A percentile compares a stretch with the other conserved stretches of the same genome.
Evolutionary conservation across 139 green algal species (phyloP).

Genomic region (Micractinium sp.): DNA sequence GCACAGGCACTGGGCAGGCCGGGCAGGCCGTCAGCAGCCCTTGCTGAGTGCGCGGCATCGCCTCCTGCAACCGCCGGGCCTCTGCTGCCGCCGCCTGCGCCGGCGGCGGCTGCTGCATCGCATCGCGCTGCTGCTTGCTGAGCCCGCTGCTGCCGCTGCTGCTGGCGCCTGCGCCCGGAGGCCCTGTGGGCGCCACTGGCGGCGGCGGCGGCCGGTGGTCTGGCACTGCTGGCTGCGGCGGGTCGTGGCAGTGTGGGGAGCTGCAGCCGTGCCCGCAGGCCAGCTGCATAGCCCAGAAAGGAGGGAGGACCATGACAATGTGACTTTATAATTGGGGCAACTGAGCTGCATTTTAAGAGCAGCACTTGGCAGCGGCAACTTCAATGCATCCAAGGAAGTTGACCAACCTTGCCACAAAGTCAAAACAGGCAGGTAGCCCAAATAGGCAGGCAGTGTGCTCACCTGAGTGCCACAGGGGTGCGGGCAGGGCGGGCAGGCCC

Average conservation of each 20-base stretch:
- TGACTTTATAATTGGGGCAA: too few species aligned
- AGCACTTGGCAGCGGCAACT: too few species aligned
- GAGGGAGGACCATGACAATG: too few species aligned
- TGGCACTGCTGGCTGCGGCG: slow-evolving; percentile 52
- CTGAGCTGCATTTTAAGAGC: neutral
- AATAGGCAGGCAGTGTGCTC: neutral
- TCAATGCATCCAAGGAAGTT: too few species aligned
- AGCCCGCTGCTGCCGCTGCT: slow-evolving; percentile 28
- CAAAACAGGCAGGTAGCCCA: too few species aligned
- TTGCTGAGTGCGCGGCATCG: neutral
- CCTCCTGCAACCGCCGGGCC: slow-evolving; percentile 2
- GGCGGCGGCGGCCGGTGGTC: slow-evolving; percentile 56
- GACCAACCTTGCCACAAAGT: too few species aligned
- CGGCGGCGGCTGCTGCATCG: slow-evolving; percentile 23
- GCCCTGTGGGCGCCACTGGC: slow-evolving; percentile 25
- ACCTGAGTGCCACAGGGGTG: slow-evolving; percentile 56
- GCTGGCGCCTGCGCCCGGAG: neutral
- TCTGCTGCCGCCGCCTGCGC: slow-evolving; percentile 38
- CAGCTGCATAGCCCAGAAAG: slow-evolving; percentile 30
- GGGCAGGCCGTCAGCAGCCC: slow-evolving; percentile 51
- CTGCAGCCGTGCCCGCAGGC: slow-evolving; percentile 71
- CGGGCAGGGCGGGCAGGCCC: slow-evolving; percentile 79
- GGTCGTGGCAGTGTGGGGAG: slow-evolving; percentile 68
- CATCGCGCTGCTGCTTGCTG: neutral
- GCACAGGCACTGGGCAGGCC: slow-evolving; percentile 57